Evolutionary conservation across 2,329 filamentous ascomycete genomes (phyloP), one percentile per base, ranked within the genome.

Genomic region (Pestalotiopsis fici): DNA sequence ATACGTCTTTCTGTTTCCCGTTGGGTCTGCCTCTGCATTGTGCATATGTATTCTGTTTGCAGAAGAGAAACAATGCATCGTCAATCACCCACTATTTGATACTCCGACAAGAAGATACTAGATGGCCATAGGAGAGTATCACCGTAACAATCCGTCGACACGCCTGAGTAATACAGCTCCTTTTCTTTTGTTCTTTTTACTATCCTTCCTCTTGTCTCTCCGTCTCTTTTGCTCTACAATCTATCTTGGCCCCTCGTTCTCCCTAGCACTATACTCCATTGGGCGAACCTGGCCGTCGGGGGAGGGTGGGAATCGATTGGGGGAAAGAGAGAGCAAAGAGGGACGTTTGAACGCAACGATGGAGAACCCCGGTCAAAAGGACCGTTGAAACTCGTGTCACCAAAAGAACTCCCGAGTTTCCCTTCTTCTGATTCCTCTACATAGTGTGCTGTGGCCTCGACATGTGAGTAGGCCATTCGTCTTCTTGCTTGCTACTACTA

Each of bases 361-460:
- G 28, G 28, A 37, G 25, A 37, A 60, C 61, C 61, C 61, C 28
- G 39, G 61, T 64, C 61, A 64, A 64, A 64, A 64, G 61, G 61
- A 64, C 61, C 61, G 60, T 63, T 31, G 37, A 9, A 63, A 27
- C 39, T n/a, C 59, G 35, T 37, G 27, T 60, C n/a, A 60, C 35
- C 59, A 60, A 35, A 57, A 27, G 12, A 27, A 25, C 27, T 28
- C 56, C 25, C 18, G 21, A 18, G 47, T 54, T 23, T 54, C 47
- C 47, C 47, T n/a, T 54, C 21, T 23, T 18, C 15, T n/a, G n/a
- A n/a, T 18, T 54, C 47, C 18, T 54, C 47, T 21, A 27, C 13
- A 57, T 21, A 6, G n/a, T 25, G 27, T 3, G 13, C 55, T 9
- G n/a, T 27, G 25, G 18, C n/a, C 13, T 25, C 43, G 60, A 63